phyloP scores from a whole-genome alignment of 805 yeast genomes.

The Cyberlindnera meyerae region DNA sequence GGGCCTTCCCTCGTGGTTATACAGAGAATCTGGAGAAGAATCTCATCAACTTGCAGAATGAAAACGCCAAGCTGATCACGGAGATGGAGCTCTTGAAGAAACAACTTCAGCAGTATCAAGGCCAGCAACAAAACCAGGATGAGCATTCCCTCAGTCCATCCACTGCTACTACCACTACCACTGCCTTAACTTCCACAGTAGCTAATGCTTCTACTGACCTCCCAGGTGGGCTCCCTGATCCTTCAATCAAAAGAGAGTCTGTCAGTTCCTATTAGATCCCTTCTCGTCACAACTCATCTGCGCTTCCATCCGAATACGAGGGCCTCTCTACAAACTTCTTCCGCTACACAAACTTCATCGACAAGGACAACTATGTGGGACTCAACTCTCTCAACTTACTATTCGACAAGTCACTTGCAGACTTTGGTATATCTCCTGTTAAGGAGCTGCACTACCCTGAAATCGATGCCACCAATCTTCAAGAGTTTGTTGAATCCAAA shows the following conservation, averaged over 20 bases:
- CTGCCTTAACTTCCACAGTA: no score
- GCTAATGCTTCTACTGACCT: no score
- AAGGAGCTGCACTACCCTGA: conserved; percentile 28
- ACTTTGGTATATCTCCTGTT: conserved; percentile 18
- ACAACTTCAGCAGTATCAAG: no score
- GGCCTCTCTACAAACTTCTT: conserved; percentile 20
- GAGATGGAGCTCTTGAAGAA: conserved; percentile 29
- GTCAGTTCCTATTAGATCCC: no score
- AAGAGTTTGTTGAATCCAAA: conserved; percentile 15
- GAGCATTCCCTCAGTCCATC: neutral
- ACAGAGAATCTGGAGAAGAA: conserved; percentile 69
- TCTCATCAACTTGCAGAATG: conserved; percentile 56
- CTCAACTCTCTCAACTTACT: conserved; percentile 21
- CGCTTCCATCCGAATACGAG: no score
- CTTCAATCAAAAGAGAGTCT: no score
- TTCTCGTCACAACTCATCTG: no score
- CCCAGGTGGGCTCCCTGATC: no score
- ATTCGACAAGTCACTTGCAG: conserved; percentile 14
- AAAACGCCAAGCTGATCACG: conserved; percentile 36
- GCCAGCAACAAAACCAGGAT: no score
- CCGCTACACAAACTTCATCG: conserved; percentile 21
- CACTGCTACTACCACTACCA: no score
- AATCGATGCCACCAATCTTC: conserved; percentile 22
- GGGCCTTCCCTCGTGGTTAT: conserved; percentile 79
- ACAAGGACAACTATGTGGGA: conserved; percentile 23